phyloP scores from a whole-genome alignment of 768 basidiomycete genomes.

The Imleria badia region DNA sequence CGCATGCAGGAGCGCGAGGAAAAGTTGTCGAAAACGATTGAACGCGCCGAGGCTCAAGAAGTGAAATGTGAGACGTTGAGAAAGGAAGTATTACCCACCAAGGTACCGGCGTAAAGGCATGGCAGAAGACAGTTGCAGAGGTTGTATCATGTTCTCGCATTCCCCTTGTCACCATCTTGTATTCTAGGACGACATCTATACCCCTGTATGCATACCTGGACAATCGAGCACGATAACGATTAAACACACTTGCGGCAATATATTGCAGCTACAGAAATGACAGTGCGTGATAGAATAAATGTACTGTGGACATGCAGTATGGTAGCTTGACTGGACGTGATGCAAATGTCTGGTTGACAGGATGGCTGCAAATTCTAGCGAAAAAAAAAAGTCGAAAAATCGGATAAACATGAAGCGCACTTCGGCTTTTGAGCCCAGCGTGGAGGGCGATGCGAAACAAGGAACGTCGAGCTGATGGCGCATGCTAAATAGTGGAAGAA shows the following conservation, averaged over 20 bases:
- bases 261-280: slow-evolving; percentile 32
- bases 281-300: slow-evolving; percentile 27
- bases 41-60: slow-evolving; percentile 61
- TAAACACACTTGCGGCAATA: slow-evolving; percentile 25
- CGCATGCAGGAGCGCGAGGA: slow-evolving; percentile 62
- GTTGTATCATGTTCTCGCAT: slow-evolving; percentile 13
- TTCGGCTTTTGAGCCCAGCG: slow-evolving; percentile 25
- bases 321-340: slow-evolving; percentile 21
- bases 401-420: slow-evolving; percentile 29
- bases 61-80: slow-evolving; percentile 50
- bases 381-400: slow-evolving; percentile 15
- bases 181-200: slow-evolving; percentile 22
- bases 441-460: slow-evolving; percentile 20
- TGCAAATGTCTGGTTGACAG: slow-evolving; percentile 26
- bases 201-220: slow-evolving; percentile 6
- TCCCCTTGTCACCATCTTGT: slow-evolving; percentile 17
- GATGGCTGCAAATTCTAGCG: slow-evolving; percentile 29
- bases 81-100: slow-evolving; percentile 36
- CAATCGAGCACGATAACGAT: not conserved
- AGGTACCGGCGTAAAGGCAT: slow-evolving; percentile 10
- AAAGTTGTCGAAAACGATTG: slow-evolving; percentile 56
- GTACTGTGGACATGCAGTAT: slow-evolving; percentile 23
- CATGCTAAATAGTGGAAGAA: slow-evolving; percentile 31
- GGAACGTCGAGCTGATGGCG: slow-evolving; percentile 24
- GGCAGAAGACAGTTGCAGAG: not conserved